phyloP scores from a whole-genome alignment of 768 basidiomycete species.

The Tricholoma sp. region DNA sequence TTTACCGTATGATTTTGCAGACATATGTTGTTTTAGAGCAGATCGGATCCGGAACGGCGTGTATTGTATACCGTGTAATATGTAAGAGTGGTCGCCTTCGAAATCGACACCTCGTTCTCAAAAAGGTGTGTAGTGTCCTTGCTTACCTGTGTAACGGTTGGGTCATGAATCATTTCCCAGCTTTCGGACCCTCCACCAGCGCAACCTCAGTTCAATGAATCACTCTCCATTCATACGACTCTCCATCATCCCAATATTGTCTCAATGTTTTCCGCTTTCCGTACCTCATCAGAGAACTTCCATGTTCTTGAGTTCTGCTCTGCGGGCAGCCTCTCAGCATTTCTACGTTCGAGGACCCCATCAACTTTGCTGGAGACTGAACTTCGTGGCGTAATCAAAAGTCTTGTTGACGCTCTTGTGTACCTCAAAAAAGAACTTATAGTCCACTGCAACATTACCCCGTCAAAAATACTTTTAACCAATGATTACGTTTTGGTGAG shows the following conservation, averaged over 20 bases:
- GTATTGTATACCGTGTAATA: conserved; percentile 34
- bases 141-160: not conserved
- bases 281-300: conserved; percentile 24
- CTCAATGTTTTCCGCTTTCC: conserved; percentile 38
- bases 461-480: conserved; percentile 34
- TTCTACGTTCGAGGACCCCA: conserved; percentile 21
- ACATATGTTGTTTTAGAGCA: conserved; percentile 36
- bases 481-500: conserved; percentile 36
- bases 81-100: conserved; percentile 41
- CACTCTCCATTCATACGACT: conserved; percentile 30
- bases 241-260: conserved; percentile 47
- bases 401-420: conserved; percentile 35
- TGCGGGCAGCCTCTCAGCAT: conserved; percentile 30
- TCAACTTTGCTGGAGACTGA: conserved; percentile 27
- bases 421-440: conserved; percentile 39
- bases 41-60: conserved; percentile 20
- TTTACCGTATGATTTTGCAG: conserved; percentile 14
- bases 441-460: conserved; percentile 39
- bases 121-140: conserved; percentile 28
- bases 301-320: conserved; percentile 44
- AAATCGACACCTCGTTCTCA: conserved; percentile 37
- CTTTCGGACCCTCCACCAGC: conserved; percentile 4
- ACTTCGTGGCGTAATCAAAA: conserved; percentile 32
- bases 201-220: conserved; percentile 4
- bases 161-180: not conserved